Percentiles rank a stretch among this genome's conserved stretches.
Evolutionary conservation across 192 early-diverging fungal genomes (phyloP).

Genomic region (Backusella westeae): DNA sequence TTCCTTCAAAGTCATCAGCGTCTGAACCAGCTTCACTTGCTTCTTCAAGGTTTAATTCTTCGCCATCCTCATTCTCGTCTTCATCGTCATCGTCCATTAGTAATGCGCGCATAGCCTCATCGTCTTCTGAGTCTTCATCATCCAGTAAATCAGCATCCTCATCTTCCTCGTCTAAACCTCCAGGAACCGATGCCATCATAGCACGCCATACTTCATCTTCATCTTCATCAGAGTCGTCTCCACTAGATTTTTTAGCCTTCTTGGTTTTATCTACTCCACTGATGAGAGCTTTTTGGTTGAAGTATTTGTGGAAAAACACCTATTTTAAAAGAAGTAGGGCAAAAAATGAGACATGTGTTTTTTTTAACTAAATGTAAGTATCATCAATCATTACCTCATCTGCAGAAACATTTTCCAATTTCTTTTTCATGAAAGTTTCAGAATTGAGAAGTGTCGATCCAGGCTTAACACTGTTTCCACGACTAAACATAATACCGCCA

Average conservation of each 20-base stretch:
- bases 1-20: constrained; percentile 59
- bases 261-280: constrained; percentile 15
- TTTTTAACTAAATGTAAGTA: background rate
- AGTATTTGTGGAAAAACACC: constrained; percentile 79
- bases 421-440: constrained; percentile 55
- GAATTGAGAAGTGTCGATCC: constrained; percentile 60
- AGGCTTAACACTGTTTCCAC: constrained; percentile 51
- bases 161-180: constrained; percentile 50
- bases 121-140: constrained; percentile 44
- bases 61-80: constrained; percentile 49
- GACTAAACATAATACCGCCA: constrained; percentile 59
- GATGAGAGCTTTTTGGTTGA: constrained; percentile 53
- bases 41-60: constrained; percentile 53
- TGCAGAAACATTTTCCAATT: constrained; percentile 62
- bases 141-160: constrained; percentile 50
- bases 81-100: constrained; percentile 42
- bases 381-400: constrained; percentile 54
- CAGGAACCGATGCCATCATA: constrained; percentile 73
- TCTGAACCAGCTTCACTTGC: constrained; percentile 38
- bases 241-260: constrained; percentile 23
- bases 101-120: constrained; percentile 41
- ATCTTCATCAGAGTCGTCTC: constrained; percentile 52
- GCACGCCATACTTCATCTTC: constrained; percentile 92
- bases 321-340: constrained; percentile 7
- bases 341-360: background rate